A percentile compares a stretch with the other conserved stretches of the same genome.
These are phyloP conservation scores for Plasmodium knowlesi DNA, from an alignment of 169 alveolate genomes.

Conservation along the genomic window DNA sequence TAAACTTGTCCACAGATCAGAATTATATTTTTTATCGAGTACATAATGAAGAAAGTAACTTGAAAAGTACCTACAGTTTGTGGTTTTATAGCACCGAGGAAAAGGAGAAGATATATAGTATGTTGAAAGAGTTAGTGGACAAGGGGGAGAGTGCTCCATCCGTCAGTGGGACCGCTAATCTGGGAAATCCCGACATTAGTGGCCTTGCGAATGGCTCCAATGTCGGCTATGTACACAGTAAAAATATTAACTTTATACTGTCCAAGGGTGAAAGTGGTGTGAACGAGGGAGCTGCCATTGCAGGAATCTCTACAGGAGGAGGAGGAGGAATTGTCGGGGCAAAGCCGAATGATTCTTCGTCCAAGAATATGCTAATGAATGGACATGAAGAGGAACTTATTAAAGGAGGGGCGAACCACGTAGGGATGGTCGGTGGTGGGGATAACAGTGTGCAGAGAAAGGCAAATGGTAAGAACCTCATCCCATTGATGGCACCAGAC, in stretches of 20 bases:
- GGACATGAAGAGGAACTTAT: neutral
- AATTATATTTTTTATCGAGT: constrained; percentile 80
- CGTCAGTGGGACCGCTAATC: neutral
- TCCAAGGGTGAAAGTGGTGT: constrained; percentile 3
- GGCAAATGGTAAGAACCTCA: neutral
- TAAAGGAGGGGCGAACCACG: neutral
- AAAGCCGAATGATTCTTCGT: neutral
- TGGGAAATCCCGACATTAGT: neutral
- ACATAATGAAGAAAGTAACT: constrained; percentile 14
- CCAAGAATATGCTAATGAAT: neutral
- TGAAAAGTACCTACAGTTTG: constrained; percentile 33
- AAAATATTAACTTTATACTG: constrained; percentile 18
- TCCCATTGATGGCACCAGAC: neutral
- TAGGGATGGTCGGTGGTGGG: neutral
- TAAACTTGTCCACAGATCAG: constrained; percentile 76
- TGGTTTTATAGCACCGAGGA: constrained; percentile 72
- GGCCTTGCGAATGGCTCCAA: neutral
- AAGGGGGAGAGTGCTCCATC: neutral
- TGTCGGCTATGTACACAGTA: neutral
- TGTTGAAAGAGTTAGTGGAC: constrained; percentile 32
- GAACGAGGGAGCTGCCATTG: neutral
- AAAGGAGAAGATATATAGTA: constrained; percentile 31
- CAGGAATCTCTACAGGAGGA: neutral
- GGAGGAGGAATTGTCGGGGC: neutral
- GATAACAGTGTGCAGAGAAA: neutral